These are phyloP conservation scores for Skeletonema potamos DNA, from an alignment of 108 stramenopile species.

Conservation along the genomic window DNA sequence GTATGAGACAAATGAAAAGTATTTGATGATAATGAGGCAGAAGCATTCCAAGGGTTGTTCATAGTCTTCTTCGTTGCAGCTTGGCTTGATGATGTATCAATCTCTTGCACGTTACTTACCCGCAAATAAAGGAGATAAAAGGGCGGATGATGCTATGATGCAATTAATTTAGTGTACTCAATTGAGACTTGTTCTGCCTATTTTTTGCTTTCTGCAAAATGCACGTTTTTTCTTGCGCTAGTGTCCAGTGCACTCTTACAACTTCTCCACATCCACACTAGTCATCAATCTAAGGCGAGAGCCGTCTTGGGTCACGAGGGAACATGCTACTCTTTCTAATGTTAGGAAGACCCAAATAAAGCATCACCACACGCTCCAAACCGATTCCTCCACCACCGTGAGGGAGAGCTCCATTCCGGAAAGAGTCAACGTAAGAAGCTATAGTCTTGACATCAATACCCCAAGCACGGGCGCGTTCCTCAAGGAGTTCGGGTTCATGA, in stretches of 20 bases:
- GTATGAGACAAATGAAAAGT: conserved; percentile 61
- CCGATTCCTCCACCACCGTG: conserved; percentile 99
- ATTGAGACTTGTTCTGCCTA: background rate
- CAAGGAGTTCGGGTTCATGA: conserved; percentile 93
- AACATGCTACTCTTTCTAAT: conserved; percentile 98
- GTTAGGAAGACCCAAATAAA: conserved; percentile 95
- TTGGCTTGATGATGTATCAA: background rate
- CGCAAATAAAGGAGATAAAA: too few relatives aligned
- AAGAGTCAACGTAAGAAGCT: conserved; percentile 92
- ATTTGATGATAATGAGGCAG: conserved; percentile 34
- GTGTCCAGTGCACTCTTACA: background rate
- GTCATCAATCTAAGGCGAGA: conserved; percentile 81
- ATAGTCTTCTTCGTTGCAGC: background rate
- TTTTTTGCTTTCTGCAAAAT: background rate
- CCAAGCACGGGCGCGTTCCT: conserved; percentile 88
- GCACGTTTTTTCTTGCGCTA: background rate
- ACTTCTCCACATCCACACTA: background rate
- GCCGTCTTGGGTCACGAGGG: conserved; percentile 96
- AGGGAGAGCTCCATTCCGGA: conserved; percentile 96
- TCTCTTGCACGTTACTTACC: background rate
- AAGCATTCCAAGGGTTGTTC: conserved; percentile 3
- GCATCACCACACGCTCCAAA: conserved; percentile 99
- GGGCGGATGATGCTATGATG: too few relatives aligned
- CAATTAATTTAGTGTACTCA: background rate
- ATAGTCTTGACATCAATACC: conserved; percentile 91